Evolutionary conservation across 768 basidiomycete species (phyloP), one percentile per base, ranked within the genome.

Genomic region (Gymnopilus junonius): DNA sequence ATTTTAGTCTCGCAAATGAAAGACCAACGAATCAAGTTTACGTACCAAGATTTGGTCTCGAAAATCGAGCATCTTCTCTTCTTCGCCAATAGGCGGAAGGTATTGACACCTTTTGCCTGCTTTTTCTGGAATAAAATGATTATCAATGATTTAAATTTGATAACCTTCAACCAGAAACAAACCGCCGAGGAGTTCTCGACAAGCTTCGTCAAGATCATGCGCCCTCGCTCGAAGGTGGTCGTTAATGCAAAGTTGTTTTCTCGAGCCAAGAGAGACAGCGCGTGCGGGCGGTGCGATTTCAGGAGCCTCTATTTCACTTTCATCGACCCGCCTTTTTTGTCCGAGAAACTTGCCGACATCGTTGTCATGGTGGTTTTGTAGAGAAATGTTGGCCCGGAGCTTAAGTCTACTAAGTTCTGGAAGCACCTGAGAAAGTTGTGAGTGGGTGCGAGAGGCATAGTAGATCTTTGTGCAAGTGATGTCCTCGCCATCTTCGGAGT

Each of bases 361-460:
- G 45, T 76, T 72, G 42, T 72, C 54, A 29, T 64, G 70, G 46
- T 76, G 72, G 46, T 72, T 73, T 27, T 67, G 58, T 51, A 78
- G 57, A 17, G 76, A 72, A 17, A 43, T 34, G 15, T 59, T 67
- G 14, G 66, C 63, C 20, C 51, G 57, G 5, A 95, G 73, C 64
- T 81, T 81, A n/a, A 97, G 84, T 68, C 87, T 91, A 40, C 79
- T 83, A 10, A 98, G 80, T 71, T 99, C 97, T 3, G 91, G 90
- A 17, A 95, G 81, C 3, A 99, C 83, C 73, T 99, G 97, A 1
- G 95, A 83, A 3, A 99, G 85, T 70, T 99, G 97, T 1, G 96
- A 96, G 76, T 99, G 97, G 0, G 97, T 99, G 32, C 97, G 83
- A 0, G 97, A 99, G 0, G 96, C 92, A 71, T 96, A 97, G 74